phyloP scores from a whole-genome alignment of 2,329 filamentous ascomycete genomes.

The Diplodia intermedia region DNA sequence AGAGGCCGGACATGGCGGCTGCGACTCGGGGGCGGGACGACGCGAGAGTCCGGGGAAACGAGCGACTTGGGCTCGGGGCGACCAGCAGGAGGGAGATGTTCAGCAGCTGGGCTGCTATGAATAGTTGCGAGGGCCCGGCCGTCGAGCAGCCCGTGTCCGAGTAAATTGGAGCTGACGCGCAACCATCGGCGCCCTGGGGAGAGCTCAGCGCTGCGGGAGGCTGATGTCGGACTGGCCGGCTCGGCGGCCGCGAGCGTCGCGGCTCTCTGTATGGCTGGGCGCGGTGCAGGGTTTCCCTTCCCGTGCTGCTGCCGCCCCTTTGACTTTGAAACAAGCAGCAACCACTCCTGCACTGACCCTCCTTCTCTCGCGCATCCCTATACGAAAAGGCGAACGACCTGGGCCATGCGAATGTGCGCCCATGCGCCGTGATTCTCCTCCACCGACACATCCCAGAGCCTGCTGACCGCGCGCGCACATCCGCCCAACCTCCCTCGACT shows the following conservation, averaged over 20 bases:
- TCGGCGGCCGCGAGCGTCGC: constrained; percentile 1
- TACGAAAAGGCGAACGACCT: constrained; percentile 27
- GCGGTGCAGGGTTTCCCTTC: constrained; percentile 19
- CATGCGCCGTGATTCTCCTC: constrained; percentile 21
- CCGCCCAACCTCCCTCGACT: constrained; percentile 4
- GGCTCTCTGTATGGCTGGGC: constrained; percentile 4
- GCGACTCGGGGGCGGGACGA: constrained; percentile 4
- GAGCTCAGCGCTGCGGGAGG: constrained; percentile 14
- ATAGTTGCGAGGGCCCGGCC: constrained; percentile 11
- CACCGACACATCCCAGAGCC: neutral
- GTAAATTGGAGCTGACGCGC: constrained; percentile 24
- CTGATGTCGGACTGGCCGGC: neutral
- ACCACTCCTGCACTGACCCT: constrained; percentile 28
- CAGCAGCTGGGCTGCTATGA: constrained; percentile 15
- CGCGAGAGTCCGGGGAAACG: constrained; percentile 7
- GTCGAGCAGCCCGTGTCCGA: constrained; percentile 23
- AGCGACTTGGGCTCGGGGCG: neutral
- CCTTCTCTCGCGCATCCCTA: constrained; percentile 27
- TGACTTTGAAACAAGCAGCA: constrained; percentile 32
- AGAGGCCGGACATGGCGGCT: constrained; percentile 43
- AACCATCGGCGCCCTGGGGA: constrained; percentile 8
- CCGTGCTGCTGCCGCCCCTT: constrained; percentile 12
- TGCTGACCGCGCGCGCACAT: constrained; percentile 17
- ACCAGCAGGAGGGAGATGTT: constrained; percentile 9
- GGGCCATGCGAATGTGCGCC: constrained; percentile 25